Percentiles rank a stretch among this genome's conserved stretches.
Evolutionary conservation across 352 stramenopile genomes (phyloP).

Genomic region (Globisporangium echinulatum): DNA sequence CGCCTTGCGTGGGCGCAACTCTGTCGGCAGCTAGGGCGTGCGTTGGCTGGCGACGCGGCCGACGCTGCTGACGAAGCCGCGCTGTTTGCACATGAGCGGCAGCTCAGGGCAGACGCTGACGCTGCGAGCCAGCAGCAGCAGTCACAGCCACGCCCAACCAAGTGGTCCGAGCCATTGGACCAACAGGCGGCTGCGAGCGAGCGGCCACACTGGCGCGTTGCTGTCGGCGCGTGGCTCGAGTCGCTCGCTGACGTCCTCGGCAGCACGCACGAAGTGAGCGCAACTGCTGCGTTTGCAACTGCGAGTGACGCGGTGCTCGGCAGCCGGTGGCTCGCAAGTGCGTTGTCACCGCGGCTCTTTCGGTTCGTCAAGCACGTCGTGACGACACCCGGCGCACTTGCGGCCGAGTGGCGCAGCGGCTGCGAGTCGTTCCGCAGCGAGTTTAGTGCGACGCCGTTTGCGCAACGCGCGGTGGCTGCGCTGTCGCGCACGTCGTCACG

Average conservation of each 20-base stretch:
- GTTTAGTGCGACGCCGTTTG: conserved; percentile 30
- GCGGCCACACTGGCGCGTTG: background rate
- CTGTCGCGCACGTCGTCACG: conserved; percentile 10
- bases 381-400: conserved; percentile 27
- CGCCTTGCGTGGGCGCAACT: conserved; percentile 49
- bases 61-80: conserved; percentile 23
- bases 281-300: conserved; percentile 29
- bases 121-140: too few relatives aligned
- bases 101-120: conserved; percentile 9
- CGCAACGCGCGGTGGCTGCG: background rate
- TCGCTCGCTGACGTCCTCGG: conserved; percentile 20
- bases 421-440: conserved; percentile 50
- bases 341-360: conserved; percentile 21
- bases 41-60: conserved; percentile 6
- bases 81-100: conserved; percentile 24
- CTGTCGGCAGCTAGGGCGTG: conserved; percentile 40
- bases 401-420: conserved; percentile 38
- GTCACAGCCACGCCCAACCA: too few relatives aligned
- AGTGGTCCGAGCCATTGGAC: too few relatives aligned
- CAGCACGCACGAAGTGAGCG: conserved; percentile 36
- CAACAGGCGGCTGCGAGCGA: background rate
- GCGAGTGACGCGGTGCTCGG: conserved; percentile 26
- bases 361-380: conserved; percentile 23
- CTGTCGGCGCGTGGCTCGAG: conserved; percentile 13
- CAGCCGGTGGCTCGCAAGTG: conserved; percentile 36